Base-by-base conservation (phyloP, 2,329 filamentous ascomycete species). In the Fusarium temperatum region DNA sequence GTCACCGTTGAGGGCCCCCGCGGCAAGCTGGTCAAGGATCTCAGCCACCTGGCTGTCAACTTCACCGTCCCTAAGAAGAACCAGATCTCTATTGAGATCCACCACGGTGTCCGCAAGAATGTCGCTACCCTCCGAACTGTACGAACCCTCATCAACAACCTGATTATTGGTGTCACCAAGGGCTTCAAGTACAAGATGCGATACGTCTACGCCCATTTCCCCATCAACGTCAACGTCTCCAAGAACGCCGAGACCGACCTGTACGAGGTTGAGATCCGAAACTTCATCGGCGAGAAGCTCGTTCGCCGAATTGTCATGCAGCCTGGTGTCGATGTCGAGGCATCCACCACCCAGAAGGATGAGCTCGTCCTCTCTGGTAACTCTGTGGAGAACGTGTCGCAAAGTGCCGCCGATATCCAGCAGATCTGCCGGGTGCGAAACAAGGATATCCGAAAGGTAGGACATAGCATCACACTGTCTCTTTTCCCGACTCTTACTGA, bases 131-230 rank as follows among this genome's bases (percentile, higher is more conserved):
- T 99, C 87, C 95, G 96, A 83, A 99, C 96, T 83, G 96, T 99
- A 89, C 94, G 95, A 84, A 96, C 96, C 78, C 87, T 98, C 87
- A 97, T 99, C 91, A 94, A 97, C 91, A 99, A 99, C 93, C 86
- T 99, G 88, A 94, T 99, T 87, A 92, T 95, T 82, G 96, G 96
- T 87, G 96, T 99, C 80, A 99, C 96, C 86, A 97, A 96, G 90
- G 96, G 96, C 81, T 99, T 93, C 94, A 97, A 97, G 90, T 99
- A 99, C 93, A 99, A 99, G 94, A 98, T 99, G 96, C 94, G 97
- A 84, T 99, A 99, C 90, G 96, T 99, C 87, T 99, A 99, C 87
- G 96, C 96, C 85, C 96, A 99, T 93, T 99, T 99, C 85, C 96
- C 96, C 88, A 99, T 99, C 94, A 99, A 99, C 91, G 96, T 99